Evolutionary conservation across 257 asterid genomes (phyloP).

Genomic region (Henckelia pumila): DNA sequence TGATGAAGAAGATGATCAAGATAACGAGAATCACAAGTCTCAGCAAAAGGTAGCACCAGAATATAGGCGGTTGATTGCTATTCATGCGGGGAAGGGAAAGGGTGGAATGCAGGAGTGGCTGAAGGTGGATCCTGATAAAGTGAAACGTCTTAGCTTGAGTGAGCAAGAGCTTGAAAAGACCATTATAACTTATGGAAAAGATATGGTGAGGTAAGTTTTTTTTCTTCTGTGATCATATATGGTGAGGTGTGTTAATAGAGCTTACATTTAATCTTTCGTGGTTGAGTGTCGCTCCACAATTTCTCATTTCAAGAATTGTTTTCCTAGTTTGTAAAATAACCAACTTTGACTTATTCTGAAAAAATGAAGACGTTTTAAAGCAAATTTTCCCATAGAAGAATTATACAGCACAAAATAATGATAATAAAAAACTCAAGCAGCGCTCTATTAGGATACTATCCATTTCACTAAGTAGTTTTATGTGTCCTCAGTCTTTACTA

Average conservation of each 20-base stretch:
- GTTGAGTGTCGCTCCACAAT: background rate
- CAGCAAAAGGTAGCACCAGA: constrained; percentile 25
- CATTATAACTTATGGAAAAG: constrained; percentile 43
- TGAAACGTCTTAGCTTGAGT: constrained; percentile 77
- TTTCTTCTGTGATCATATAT: no score
- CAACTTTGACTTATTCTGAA: background rate
- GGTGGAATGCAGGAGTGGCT: constrained; percentile 63
- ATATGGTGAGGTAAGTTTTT: no score
- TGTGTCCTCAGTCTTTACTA: background rate
- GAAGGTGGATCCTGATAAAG: constrained; percentile 57
- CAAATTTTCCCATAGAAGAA: constrained; percentile 5
- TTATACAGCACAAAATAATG: background rate
- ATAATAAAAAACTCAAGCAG: background rate
- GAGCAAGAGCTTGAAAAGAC: constrained; percentile 73
- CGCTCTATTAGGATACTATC: background rate
- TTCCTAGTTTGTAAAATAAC: background rate
- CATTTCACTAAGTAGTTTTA: background rate
- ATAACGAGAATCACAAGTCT: constrained; percentile 28
- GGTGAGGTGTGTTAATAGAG: constrained; percentile 42
- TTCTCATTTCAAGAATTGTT: constrained; percentile 6
- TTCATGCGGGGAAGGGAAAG: constrained; percentile 77
- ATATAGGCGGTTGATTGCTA: constrained; percentile 61
- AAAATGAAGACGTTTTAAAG: background rate
- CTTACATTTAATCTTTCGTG: background rate
- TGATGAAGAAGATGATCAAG: constrained; percentile 27